Base-by-base conservation (phyloP, 768 basidiomycete species). In the Boletellus ananas region DNA sequence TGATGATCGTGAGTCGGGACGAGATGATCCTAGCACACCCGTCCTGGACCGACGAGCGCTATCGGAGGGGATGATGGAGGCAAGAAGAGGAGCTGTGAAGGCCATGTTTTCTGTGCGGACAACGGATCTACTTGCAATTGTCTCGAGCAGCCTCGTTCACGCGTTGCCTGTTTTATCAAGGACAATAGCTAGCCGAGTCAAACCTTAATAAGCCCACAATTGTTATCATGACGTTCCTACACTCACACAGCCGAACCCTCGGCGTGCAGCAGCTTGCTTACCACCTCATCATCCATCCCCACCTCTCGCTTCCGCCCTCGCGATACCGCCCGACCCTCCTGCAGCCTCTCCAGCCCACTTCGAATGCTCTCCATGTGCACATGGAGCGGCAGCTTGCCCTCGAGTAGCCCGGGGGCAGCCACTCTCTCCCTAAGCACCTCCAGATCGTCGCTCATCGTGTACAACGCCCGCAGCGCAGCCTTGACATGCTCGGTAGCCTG, bases 351-450 rank as follows among this genome's bases (percentile, higher is more conserved):
- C 58, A 89, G 56, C 7, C 88, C 87, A 34, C 59, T 72, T 61
- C 70, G 70, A 56, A 91, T 87, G 51, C 83, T 87, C 69, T 79
- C 79, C 67, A 90, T 81, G 57, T 90, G 87, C 18, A 90, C 87
- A 50, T 85, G 82, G 4, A 85, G 70, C 4, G 87, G 85, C 14
- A 89, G 72, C 36, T 69, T 70, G n/a, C 78, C 66, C 5, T 79
- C 81, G 11, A 79, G 63, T 5, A 90, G 66, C 43, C 81, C 80
- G 1, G 89, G 87, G 29, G 80, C 77, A 4, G 85, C 78, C 1
- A 87, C 85, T 16, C 84, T 73, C 60, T 87, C 84, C 52, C 88
- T 73, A 52, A 91, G 67, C 38, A 87, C 86, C 61, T 87, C 86
- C 74, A 90, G 81, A 54, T 90, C 87, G 33, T 79, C 81, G 55